phyloP scores from a whole-genome alignment of 1,284 basidiomycete genomes.

The Volvariella surrecta region DNA sequence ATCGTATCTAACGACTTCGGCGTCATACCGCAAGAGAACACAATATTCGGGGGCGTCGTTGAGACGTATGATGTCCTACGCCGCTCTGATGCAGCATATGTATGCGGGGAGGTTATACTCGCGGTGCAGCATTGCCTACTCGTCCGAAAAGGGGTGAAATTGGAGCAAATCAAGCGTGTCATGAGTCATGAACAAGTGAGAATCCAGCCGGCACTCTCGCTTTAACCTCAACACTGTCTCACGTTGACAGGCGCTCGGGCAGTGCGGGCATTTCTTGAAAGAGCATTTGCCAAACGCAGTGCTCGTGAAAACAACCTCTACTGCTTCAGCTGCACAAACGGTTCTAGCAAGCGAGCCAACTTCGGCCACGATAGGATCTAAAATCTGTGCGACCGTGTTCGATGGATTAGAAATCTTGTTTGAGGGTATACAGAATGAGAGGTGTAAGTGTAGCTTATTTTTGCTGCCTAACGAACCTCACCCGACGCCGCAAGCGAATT shows the following conservation, averaged over 20 bases:
- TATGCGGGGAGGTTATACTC: slow-evolving; percentile 51
- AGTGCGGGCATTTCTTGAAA: slow-evolving; percentile 54
- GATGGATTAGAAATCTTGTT: slow-evolving; percentile 45
- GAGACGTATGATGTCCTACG: slow-evolving; percentile 67
- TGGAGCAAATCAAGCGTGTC: slow-evolving; percentile 43
- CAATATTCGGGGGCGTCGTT: slow-evolving; percentile 61
- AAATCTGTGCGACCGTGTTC: slow-evolving; percentile 49
- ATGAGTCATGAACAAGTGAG: slow-evolving; percentile 72
- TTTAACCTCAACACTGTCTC: slow-evolving; percentile 3
- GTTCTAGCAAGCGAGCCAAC: slow-evolving; percentile 35
- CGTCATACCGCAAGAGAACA: slow-evolving; percentile 71
- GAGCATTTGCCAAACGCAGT: slow-evolving; percentile 42
- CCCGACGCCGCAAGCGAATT: slow-evolving; percentile 42
- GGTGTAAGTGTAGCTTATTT: slow-evolving; percentile 30
- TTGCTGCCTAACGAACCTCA: neutral
- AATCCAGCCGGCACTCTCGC: no score
- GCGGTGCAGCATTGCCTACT: slow-evolving; percentile 64
- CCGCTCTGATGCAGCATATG: slow-evolving; percentile 33
- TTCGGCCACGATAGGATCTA: slow-evolving; percentile 68
- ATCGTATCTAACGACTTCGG: slow-evolving; percentile 34
- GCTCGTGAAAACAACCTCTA: slow-evolving; percentile 51
- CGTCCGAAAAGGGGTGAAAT: slow-evolving; percentile 42
- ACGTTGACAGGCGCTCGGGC: slow-evolving; percentile 58
- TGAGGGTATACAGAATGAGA: slow-evolving; percentile 55
- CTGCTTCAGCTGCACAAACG: slow-evolving; percentile 55